These are phyloP conservation scores for Fusarium sp. DNA, from an alignment of 2,329 filamentous ascomycete genomes.

Conservation along the genomic window DNA sequence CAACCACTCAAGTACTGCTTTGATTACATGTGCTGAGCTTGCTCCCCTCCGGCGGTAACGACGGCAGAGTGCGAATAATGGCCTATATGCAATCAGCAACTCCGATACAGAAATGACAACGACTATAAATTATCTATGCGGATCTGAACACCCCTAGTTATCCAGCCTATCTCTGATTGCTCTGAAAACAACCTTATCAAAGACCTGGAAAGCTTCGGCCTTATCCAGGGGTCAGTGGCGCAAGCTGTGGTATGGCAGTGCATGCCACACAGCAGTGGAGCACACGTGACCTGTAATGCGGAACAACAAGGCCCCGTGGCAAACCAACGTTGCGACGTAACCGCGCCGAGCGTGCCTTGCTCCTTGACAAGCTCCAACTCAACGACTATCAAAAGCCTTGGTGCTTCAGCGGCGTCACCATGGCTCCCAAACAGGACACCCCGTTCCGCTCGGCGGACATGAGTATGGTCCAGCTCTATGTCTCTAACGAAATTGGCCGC, in stretches of 20 bases:
- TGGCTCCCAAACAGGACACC: slow-evolving; percentile 83
- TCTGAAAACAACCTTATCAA: background rate
- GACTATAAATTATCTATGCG: background rate
- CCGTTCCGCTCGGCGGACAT: slow-evolving; percentile 99
- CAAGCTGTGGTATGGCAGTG: slow-evolving; percentile 15
- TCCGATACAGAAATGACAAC: background rate
- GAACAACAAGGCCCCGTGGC: slow-evolving; percentile 44
- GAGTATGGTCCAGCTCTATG: slow-evolving; percentile 99
- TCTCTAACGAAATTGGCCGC: slow-evolving; percentile 97
- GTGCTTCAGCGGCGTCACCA: slow-evolving; percentile 53
- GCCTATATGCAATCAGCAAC: background rate
- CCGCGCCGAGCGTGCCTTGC: slow-evolving; percentile 43
- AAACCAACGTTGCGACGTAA: slow-evolving; percentile 41
- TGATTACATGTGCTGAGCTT: background rate
- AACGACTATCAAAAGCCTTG: slow-evolving; percentile 46
- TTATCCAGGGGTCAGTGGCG: background rate
- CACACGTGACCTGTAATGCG: slow-evolving; percentile 43
- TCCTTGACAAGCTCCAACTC: slow-evolving; percentile 47
- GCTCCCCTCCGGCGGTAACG: background rate
- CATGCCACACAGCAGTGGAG: slow-evolving; percentile 11
- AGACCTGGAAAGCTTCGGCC: background rate
- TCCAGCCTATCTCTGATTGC: background rate
- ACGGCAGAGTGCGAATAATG: background rate
- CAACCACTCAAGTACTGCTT: background rate
- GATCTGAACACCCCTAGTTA: background rate